Percentiles rank a stretch among this genome's conserved stretches.
phyloP scores from a whole-genome alignment of 495 filamentous ascomycete genomes.

The Echria macrotheca region DNA sequence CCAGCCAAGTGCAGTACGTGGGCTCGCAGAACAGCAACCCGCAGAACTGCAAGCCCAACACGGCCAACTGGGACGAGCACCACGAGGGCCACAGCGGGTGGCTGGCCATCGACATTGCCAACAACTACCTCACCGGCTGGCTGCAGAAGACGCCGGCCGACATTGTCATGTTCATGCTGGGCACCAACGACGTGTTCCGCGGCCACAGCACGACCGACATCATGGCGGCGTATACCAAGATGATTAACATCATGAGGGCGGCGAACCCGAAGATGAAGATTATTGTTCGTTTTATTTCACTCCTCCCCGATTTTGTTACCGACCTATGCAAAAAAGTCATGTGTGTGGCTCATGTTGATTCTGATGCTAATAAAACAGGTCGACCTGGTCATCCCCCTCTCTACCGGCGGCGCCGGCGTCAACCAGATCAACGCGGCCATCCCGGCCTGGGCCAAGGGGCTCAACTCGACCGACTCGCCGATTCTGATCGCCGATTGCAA shows the following conservation, averaged over 20 bases:
- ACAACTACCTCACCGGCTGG: slow-evolving; percentile 37
- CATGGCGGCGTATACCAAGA: slow-evolving; percentile 33
- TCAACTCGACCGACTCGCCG: slow-evolving; percentile 30
- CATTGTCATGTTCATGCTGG: slow-evolving; percentile 40
- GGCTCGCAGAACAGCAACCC: slow-evolving; percentile 36
- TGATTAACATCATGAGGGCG: slow-evolving; percentile 32
- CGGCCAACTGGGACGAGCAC: slow-evolving; percentile 28
- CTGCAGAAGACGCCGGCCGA: slow-evolving; percentile 33
- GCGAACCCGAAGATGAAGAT: slow-evolving; percentile 33
- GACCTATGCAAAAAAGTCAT: too few relatives aligned
- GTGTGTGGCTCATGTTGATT: too few relatives aligned
- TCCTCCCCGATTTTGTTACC: too few relatives aligned
- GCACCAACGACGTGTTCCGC: slow-evolving; percentile 37
- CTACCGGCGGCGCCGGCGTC: slow-evolving; percentile 17
- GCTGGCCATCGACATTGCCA: slow-evolving; percentile 40
- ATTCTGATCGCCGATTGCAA: slow-evolving; percentile 37
- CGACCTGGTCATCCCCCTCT: slow-evolving; percentile 31
- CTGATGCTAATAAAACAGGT: too few relatives aligned
- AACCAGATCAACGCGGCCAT: slow-evolving; percentile 31
- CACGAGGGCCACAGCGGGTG: slow-evolving; percentile 43
- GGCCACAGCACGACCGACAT: slow-evolving; percentile 27
- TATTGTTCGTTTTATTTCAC: too few relatives aligned
- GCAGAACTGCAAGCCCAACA: slow-evolving; percentile 26
- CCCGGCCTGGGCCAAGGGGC: slow-evolving; percentile 29
- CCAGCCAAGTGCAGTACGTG: slow-evolving; percentile 33